Evolutionary conservation across 495 filamentous ascomycete species (phyloP).

Genomic region (Podospora pseudopauciseta): DNA sequence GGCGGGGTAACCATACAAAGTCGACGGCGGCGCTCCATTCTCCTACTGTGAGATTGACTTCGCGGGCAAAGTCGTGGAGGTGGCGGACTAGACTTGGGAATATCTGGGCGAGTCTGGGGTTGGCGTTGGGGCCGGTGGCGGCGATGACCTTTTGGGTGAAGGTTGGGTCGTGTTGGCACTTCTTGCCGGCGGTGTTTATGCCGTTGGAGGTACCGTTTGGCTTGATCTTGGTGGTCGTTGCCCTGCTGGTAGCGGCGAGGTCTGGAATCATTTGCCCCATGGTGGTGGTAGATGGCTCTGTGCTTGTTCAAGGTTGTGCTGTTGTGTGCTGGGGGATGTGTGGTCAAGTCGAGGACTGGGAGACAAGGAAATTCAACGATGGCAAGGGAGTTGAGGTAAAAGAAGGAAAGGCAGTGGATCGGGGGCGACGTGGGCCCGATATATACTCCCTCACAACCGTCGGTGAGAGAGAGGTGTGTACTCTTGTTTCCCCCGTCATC

Average conservation of each 20-base stretch:
- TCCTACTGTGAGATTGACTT: constrained; percentile 53
- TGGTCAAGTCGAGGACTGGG: not conserved
- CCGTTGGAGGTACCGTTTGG: constrained; percentile 10
- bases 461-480: not conserved
- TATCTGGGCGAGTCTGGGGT: constrained; percentile 52
- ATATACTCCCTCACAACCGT: not conserved
- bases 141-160: constrained; percentile 69
- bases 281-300: not conserved
- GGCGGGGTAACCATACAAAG: constrained; percentile 30
- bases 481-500: not conserved
- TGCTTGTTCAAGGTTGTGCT: not conserved
- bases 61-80: constrained; percentile 57
- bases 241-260: not conserved
- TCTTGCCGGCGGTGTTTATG: not conserved
- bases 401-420: not conserved
- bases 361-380: not conserved
- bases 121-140: constrained; percentile 64
- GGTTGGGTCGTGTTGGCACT: constrained; percentile 46
- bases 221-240: constrained; percentile 9
- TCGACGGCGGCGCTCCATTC: constrained; percentile 51
- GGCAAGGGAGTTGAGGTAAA: not conserved
- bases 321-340: not conserved
- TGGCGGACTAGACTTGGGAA: constrained; percentile 54
- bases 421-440: not conserved
- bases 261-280: constrained; percentile 29